These are phyloP conservation scores for Yamadazyma ubonensis DNA, from an alignment of 805 yeast genomes.

Conservation along the genomic window DNA sequence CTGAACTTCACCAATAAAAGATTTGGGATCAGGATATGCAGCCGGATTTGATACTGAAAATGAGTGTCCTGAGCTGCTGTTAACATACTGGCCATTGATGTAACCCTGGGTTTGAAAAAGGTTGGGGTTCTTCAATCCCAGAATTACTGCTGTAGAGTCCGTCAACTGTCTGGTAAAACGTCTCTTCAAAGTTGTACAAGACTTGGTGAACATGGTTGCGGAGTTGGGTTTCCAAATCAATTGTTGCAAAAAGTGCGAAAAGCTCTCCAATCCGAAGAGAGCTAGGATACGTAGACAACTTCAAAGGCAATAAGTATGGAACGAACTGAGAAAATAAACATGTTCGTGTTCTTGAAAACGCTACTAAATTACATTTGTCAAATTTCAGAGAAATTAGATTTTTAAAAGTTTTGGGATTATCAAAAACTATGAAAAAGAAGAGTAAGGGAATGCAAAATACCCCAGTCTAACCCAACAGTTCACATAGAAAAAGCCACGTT, in stretches of 20 bases:
- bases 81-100: constrained; percentile 75
- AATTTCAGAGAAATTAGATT: too few species aligned
- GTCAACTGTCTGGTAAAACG: neutral
- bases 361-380: too few species aligned
- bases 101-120: constrained; percentile 49
- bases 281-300: too few species aligned
- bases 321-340: too few species aligned
- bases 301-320: too few species aligned
- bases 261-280: too few species aligned
- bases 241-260: constrained; percentile 5
- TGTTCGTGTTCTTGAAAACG: too few species aligned
- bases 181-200: neutral
- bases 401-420: too few species aligned
- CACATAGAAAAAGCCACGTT: too few species aligned
- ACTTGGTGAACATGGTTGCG: constrained; percentile 2
- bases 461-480: too few species aligned
- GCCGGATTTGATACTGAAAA: constrained; percentile 82
- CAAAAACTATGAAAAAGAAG: too few species aligned
- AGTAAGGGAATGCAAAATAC: too few species aligned
- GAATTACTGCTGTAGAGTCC: constrained; percentile 8
- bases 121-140: constrained; percentile 12
- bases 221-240: constrained; percentile 3
- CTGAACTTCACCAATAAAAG: constrained; percentile 52
- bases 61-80: constrained; percentile 37
- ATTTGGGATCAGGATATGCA: constrained; percentile 33